Evolutionary conservation across 2,329 filamentous ascomycete species (phyloP), one percentile per base, ranked within the genome.

Genomic region (Phialocephala sp.): DNA sequence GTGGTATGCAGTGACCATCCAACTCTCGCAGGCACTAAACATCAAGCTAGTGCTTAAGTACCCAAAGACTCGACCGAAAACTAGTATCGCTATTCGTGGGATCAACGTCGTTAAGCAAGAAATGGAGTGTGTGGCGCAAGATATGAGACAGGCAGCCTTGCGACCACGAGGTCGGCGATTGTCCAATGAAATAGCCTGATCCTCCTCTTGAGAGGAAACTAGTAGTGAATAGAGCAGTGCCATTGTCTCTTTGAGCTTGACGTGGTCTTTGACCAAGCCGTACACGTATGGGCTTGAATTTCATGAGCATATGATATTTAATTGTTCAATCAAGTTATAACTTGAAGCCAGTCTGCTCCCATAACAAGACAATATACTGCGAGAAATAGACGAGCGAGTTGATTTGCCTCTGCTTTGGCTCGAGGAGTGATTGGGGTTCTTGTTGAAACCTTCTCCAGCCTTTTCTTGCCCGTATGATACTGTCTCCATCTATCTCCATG

Each of bases 1-100:
- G 58, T 85, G 82, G 70, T 82, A 88, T 70, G 88, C 85, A 47
- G 83, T 81, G 27, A 88, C 82, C 79, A 89, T 84, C 86, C 86
- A 89, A 69, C 83, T 85, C 73, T 89, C 85, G 68, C 88, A 88
- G 2, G 82, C 83, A 47, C 81, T 85, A 78, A 85, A 87, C 39
- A 88, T 79, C 50, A 88, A 75, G 20, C 84, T 87, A 39, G 85
- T 84, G 24, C 81, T 82, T 50, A 88, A 66, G 1, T 86, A 86
- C 27, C 84, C 85, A 2, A 87, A 79, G 0, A 84, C 74, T 54
- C 86, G 79, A 14, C 86, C 86, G 0, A 80, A 62, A 61, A 87
- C 83, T 5, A 89, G 77, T 12, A 85, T 60, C 4, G 76, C 73
- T 1, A 81, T 63, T 45, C 76, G 72, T 35, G 79, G 75, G 58